Base-by-base conservation (phyloP, 306 rosid genomes). In the Pyrus bretschneideri region DNA sequence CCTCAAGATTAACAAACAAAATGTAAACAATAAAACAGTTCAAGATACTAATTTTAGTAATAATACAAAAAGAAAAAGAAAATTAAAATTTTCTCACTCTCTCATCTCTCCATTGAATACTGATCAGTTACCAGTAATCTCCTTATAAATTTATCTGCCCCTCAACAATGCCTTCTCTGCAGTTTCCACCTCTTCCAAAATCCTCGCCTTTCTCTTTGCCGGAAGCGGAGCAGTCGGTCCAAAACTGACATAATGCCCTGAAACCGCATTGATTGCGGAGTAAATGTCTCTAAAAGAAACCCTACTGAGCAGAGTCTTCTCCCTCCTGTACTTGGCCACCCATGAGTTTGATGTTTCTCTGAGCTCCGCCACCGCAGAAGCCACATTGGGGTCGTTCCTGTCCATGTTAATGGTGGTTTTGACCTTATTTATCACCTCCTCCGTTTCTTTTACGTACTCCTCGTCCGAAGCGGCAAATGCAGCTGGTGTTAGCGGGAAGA, bases 191-290 rank as follows among this genome's bases (percentile, higher is more conserved):
- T 96, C 99, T 73, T 96, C 99, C 85, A 96, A 86, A 46, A 96
- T 93, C 79, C 99, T 87, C 0, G 88, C 88, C 80, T 69, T 91
- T 51, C 99, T 79, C 85, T 96, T 93, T 0, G 94, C 93, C 23
- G 99, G 99, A 63, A 96, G 87, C 35, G 97, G 99, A 59, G 99
- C 93, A 2, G 97, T 88, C 6, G 99, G 97, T 15, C 99, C 99
- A 55, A 93, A 96, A 72, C 99, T 91, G 62, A 96, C 88, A 69
- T 96, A 96, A 74, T 96, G 99, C 0, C 99, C 98, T 0, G 99
- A 96, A 31, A 96, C 96, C 0, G 99, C 99, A 73, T 93, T 96
- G 52, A 96, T 75, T 0, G 98, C 99, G 3, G 98, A 96, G 76
- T 96, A 96, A 18, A 96, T 88, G 77, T 96, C 99, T 52, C 99